Conservation (phyloP, 106 monocot species). For the Acanthochlamys bracteata region DNA sequence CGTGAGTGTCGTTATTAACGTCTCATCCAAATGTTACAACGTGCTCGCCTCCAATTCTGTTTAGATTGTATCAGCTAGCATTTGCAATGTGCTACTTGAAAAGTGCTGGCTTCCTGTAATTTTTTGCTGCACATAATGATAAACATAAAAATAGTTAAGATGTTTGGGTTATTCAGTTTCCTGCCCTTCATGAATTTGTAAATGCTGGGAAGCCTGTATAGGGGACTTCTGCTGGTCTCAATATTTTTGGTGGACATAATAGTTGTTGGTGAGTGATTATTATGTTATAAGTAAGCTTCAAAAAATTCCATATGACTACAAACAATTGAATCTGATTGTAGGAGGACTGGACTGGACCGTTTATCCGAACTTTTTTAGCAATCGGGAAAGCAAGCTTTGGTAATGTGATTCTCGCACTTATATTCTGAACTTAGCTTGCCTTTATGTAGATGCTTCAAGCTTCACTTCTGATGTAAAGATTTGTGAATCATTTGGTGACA, state of each 20-base stretch:
- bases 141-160: background rate
- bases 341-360: slow-evolving; percentile 90
- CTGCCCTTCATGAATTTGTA: slow-evolving; percentile 84
- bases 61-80: too few species aligned
- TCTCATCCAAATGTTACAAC: too few species aligned
- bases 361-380: slow-evolving; percentile 92
- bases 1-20: too few species aligned
- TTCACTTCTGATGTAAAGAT: background rate
- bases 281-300: background rate
- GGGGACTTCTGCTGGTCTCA: slow-evolving; percentile 97
- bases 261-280: slow-evolving; percentile 46
- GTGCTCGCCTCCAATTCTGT: too few species aligned
- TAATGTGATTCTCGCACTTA: background rate
- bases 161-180: slow-evolving; percentile 51
- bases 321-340: slow-evolving; percentile 19
- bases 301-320: background rate
- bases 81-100: too few species aligned
- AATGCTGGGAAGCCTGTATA: slow-evolving; percentile 82
- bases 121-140: too few species aligned
- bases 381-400: slow-evolving; percentile 45
- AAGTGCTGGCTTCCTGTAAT: background rate
- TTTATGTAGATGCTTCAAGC: background rate
- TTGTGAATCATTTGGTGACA: background rate
- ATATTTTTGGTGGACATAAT: slow-evolving; percentile 88
- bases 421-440: background rate